Evolutionary conservation across 352 stramenopile genomes (phyloP).

Genomic region (Phytophthora hibernalis): DNA sequence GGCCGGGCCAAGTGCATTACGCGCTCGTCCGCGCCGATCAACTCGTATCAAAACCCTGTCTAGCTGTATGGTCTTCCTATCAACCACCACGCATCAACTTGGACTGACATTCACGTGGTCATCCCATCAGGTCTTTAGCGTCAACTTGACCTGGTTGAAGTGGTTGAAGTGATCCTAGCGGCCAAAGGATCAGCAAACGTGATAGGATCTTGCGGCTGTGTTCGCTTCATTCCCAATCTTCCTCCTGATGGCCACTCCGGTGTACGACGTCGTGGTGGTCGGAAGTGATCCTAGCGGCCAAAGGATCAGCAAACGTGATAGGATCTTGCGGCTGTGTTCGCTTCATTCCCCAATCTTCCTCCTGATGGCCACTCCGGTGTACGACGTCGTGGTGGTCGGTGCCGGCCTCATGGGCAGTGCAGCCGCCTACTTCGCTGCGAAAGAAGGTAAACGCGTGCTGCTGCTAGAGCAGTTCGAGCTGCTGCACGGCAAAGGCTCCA

Average conservation of each 20-base stretch:
- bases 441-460: conserved; percentile 55
- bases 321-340: background rate
- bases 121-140: background rate
- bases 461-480: conserved; percentile 79
- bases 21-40: conserved; percentile 1
- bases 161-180: background rate
- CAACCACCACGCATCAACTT: background rate
- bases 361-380: conserved; percentile 25
- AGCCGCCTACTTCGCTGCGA: conserved; percentile 60
- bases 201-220: background rate
- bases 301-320: background rate
- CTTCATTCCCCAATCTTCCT: conserved; percentile 10
- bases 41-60: background rate
- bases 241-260: conserved; percentile 23
- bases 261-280: conserved; percentile 60
- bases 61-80: conserved; percentile 12
- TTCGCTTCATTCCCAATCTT: conserved; percentile 4
- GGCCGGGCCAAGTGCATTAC: background rate
- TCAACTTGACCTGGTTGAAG: background rate
- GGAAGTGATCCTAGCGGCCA: conserved; percentile 7
- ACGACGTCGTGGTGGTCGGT: conserved; percentile 64
- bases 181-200: background rate
- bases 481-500: conserved; percentile 72
- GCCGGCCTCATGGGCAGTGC: conserved; percentile 75
- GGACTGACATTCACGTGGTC: background rate